These are phyloP conservation scores for Austropuccinia psidii DNA, from an alignment of 1,284 basidiomycete genomes.

Conservation along the genomic window DNA sequence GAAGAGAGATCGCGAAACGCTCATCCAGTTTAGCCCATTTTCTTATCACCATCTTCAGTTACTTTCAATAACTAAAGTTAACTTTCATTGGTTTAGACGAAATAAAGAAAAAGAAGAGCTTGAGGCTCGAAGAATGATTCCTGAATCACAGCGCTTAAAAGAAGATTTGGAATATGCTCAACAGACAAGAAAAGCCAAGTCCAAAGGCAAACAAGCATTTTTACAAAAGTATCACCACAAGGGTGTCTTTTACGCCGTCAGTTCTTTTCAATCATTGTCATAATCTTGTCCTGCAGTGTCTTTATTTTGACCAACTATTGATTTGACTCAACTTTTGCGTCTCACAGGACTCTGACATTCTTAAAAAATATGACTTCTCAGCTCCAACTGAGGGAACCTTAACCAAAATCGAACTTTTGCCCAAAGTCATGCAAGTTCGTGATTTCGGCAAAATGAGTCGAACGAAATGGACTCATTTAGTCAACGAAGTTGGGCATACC, in stretches of 20 bases:
- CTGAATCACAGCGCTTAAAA: constrained; percentile 78
- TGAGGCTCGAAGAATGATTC: constrained; percentile 77
- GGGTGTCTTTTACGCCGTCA: constrained; percentile 84
- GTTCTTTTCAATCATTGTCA: constrained; percentile 49
- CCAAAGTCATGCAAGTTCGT: constrained; percentile 92
- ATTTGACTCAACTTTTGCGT: neutral
- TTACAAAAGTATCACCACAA: constrained; percentile 99
- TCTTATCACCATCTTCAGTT: neutral
- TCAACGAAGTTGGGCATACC: constrained; percentile 1
- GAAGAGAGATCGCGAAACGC: constrained; percentile 79
- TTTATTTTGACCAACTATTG: constrained; percentile 9
- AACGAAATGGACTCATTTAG: constrained; percentile 53
- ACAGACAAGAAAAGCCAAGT: constrained; percentile 68
- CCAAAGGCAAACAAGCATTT: constrained; percentile 81
- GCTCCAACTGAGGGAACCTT: constrained; percentile 77
- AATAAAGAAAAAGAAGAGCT: constrained; percentile 82
- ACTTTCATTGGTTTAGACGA: constrained; percentile 46
- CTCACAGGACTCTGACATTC: constrained; percentile 72
- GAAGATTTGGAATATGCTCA: constrained; percentile 83
- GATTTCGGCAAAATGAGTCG: constrained; percentile 88
- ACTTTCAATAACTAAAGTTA: neutral
- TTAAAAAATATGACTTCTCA: constrained; percentile 74
- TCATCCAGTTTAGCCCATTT: constrained; percentile 49
- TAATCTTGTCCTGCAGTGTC: neutral
- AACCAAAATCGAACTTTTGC: constrained; percentile 69